A percentile compares a stretch with the other conserved stretches of the same genome.
Conservation (phyloP, 2,329 filamentous ascomycete species). For the Periconia macrospinosa region DNA sequence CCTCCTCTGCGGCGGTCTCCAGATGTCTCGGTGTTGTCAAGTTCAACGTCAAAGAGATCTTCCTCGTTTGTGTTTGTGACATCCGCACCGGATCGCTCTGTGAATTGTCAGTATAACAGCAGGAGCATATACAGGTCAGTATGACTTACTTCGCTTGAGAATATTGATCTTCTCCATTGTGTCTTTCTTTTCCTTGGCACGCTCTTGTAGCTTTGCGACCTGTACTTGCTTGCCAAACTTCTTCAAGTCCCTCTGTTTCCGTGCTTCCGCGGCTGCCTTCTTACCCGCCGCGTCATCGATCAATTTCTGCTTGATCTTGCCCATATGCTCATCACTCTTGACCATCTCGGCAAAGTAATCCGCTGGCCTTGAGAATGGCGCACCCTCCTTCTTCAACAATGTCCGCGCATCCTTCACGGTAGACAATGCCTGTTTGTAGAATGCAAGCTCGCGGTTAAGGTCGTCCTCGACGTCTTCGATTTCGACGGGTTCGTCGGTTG, state of each 20-base stretch:
- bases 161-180: constrained; percentile 94
- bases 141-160: constrained; percentile 85
- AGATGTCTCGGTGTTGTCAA: constrained; percentile 56
- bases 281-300: constrained; percentile 89
- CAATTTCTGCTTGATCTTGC: constrained; percentile 89
- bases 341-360: constrained; percentile 99
- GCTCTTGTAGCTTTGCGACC: constrained; percentile 91
- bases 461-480: constrained; percentile 90
- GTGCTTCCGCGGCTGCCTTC: constrained; percentile 88
- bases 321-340: constrained; percentile 98
- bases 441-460: constrained; percentile 85
- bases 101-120: constrained; percentile 21
- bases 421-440: constrained; percentile 86
- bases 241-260: constrained; percentile 91
- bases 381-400: constrained; percentile 77
- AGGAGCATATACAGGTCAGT: not conserved
- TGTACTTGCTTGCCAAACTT: constrained; percentile 99
- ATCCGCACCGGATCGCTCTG: constrained; percentile 80
- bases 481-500: constrained; percentile 67
- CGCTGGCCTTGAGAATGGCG: constrained; percentile 82
- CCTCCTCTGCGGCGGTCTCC: constrained; percentile 39
- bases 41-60: constrained; percentile 87
- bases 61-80: constrained; percentile 71
- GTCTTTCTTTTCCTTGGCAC: constrained; percentile 87
- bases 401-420: constrained; percentile 73